Evolutionary conservation across 805 yeast species (phyloP), one percentile per base, ranked within the genome.

Genomic region (Metschnikowia kunwiensis): DNA sequence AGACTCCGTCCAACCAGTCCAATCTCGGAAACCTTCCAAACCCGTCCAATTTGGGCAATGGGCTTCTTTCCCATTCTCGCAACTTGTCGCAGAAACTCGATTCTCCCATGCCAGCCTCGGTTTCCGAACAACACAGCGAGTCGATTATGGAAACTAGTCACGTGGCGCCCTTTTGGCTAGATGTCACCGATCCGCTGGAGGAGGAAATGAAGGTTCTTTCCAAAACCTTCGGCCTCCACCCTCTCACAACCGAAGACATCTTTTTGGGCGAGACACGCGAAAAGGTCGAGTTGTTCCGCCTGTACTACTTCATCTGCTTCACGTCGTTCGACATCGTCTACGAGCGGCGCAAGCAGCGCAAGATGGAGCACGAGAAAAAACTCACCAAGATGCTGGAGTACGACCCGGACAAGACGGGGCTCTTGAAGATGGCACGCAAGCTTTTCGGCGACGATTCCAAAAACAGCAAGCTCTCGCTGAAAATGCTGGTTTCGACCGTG

Each of bases 191-290:
- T 53, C 98, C 98, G 8, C 85, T 95, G 0, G 97, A 93, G 54
- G 97, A 88, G 49, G 98, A 91, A 59, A 86, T 93, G 95, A 88
- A 91, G 53, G 93, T 83, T 0, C 51, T 91, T 10, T 78, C 94
- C 18, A 87, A 87, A 52, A 80, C 97, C 0, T 91, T 91, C 63
- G 95, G 95, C 1, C 86, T 91, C 38, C 98, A 91, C 60, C 98
- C 98, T 0, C 73, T 91, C 50, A 91, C 98, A 0, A 86, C 97
- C 0, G 98, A 91, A 57, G 98, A 91, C 63, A 89, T 91, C 31
- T 83, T 85, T 42, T 63, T 89, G 20, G 96, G 96, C 2, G 98
- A 91, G 56, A 84, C 95, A 1, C 77, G 97, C 47, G 98, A 91
- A 58, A 91, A 91, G 55, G 96, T 91, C 14, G 98, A 91, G 61